These are phyloP conservation scores for Phytophthora fragariaefolia DNA, from an alignment of 352 stramenopile species.

Conservation along the genomic window DNA sequence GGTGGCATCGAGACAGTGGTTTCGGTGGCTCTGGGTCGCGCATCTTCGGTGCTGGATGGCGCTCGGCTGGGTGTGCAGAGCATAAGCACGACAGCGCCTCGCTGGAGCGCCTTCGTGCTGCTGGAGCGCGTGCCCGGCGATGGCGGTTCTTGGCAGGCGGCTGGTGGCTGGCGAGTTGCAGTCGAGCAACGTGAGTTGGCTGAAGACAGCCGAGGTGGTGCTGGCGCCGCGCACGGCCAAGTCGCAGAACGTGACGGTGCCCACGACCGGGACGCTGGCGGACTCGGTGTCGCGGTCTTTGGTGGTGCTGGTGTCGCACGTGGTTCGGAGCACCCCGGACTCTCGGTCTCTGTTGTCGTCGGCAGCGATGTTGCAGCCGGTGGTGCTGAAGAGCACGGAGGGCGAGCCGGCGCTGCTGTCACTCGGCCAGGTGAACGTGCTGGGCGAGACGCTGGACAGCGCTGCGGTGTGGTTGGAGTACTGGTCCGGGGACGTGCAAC, in stretches of 20 bases:
- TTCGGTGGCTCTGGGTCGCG: constrained; percentile 21
- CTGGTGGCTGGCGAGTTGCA: too few relatives aligned
- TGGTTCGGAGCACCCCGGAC: constrained; percentile 12
- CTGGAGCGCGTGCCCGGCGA: constrained; percentile 8
- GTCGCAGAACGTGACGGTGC: constrained; percentile 36
- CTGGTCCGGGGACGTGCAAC: constrained; percentile 13
- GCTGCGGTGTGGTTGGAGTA: constrained; percentile 9
- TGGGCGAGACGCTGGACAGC: constrained; percentile 6
- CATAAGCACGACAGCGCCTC: constrained; percentile 14
- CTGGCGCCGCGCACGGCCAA: constrained; percentile 32
- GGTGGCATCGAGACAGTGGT: constrained; percentile 28
- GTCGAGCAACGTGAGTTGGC: constrained; percentile 28
- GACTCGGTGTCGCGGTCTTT: constrained; percentile 29
- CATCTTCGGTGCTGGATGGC: constrained; percentile 9
- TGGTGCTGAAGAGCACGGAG: constrained; percentile 19
- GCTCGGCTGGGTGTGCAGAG: constrained; percentile 5
- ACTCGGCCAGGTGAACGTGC: neutral
- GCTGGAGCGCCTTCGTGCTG: constrained; percentile 19
- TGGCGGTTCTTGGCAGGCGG: constrained; percentile 13
- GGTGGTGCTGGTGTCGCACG: constrained; percentile 38
- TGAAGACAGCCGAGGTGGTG: constrained; percentile 28
- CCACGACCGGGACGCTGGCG: constrained; percentile 41
- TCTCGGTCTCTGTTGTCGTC: constrained; percentile 13
- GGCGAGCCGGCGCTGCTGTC: constrained; percentile 19
- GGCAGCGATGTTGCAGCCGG: constrained; percentile 6